Evolutionary conservation across 805 yeast species (phyloP), one percentile per base, ranked within the genome.

Genomic region (Nadsonia fulvescens): DNA sequence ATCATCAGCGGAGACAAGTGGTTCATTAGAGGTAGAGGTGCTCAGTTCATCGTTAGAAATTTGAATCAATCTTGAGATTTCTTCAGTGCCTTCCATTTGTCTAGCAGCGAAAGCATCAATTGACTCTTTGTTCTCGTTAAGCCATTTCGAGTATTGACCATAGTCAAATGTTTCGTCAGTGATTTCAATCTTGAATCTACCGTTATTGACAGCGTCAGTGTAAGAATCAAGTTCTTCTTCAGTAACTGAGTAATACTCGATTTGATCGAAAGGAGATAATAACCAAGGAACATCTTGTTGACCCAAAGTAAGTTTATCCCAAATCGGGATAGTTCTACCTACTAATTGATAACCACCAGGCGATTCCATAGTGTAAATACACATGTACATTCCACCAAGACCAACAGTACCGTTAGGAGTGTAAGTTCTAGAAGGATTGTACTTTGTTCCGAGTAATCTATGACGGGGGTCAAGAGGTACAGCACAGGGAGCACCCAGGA

Each of bases 321-420:
- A 86, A 40, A 86, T 83, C 29, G 96, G 96, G 37, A 89, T 71
- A 7, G 98, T 86, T 46, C 96, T 69, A 31, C 96, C 98, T 35
- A 82, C 86, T 40, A 86, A 63, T 56, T 86, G 96, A 54, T 86
- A 86, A 16, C 98, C 98, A 54, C 98, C 98, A 24, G 98, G 98
- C 14, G 94, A 81, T 38, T 81, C 91, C 86, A 86, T 83, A 16
- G 96, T 81, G 53, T 86, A 86, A 40, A 86, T 83, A 58, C 96
- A 86, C 96, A 86, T 83, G 63, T 82, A 89, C 78, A 76, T 81
- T 40, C 98, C 96, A 36, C 98, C 98, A 47, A 89, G 73, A 44
- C 98, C 98, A 34, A 86, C 96, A 18, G 89, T 77, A 39, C 98
- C 98, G 46, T 81, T 79, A 20, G 94, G 93, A 2, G 98, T 86